phyloP scores from a whole-genome alignment of 345 rosid species.

The Brassica cretica region DNA sequence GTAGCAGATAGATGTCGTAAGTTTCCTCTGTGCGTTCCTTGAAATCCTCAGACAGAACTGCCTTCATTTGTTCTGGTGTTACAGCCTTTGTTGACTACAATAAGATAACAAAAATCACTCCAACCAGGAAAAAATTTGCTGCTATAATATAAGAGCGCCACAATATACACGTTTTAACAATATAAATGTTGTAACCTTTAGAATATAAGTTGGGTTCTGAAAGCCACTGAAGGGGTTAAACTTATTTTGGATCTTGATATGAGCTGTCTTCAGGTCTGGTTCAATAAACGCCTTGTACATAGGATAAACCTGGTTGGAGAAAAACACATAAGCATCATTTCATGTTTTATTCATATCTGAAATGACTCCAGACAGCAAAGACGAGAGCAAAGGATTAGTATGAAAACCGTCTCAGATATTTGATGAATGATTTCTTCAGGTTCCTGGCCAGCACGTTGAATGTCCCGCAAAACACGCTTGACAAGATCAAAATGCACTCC shows the following conservation, averaged over 20 bases:
- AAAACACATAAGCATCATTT: slow-evolving; percentile 14
- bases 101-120: slow-evolving; percentile 23
- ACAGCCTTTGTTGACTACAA: slow-evolving; percentile 73
- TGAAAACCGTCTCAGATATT: slow-evolving; percentile 89
- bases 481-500: slow-evolving; percentile 98
- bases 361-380: not conserved
- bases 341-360: slow-evolving; percentile 10
- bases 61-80: slow-evolving; percentile 74
- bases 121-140: not conserved
- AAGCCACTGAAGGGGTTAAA: slow-evolving; percentile 97
- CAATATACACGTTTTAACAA: not conserved
- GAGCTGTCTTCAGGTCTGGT: slow-evolving; percentile 97
- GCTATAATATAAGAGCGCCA: not conserved
- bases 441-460: slow-evolving; percentile 97
- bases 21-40: slow-evolving; percentile 86
- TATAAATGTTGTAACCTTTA: slow-evolving; percentile 55
- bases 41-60: slow-evolving; percentile 56
- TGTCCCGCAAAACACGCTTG: slow-evolving; percentile 91
- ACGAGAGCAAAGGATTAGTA: slow-evolving; percentile 27
- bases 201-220: slow-evolving; percentile 93
- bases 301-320: slow-evolving; percentile 74
- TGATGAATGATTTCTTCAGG: slow-evolving; percentile 99
- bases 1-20: slow-evolving; percentile 95
- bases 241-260: slow-evolving; percentile 90
- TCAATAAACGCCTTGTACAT: slow-evolving; percentile 99